Evolutionary conservation across 306 rosid species (phyloP), one percentile per base, ranked within the genome.

Genomic region (Trifolium pratense): DNA sequence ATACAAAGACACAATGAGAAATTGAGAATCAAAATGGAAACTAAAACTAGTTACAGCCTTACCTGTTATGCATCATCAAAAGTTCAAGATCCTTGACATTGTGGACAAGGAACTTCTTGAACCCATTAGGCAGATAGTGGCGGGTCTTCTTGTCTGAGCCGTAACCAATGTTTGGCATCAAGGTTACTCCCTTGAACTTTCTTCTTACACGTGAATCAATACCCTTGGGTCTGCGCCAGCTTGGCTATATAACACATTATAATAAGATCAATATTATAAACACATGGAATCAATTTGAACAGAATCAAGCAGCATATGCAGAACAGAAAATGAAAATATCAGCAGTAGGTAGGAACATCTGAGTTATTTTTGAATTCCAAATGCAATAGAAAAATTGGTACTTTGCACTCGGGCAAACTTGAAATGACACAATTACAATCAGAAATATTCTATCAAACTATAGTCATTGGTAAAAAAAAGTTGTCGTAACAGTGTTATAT

Each of bases 51-150:
- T 9, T 36, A 21, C 25, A 1, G 25, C 25, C 25, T 21, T 21
- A 89, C 92, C 96, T 86, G 89, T 89, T 89, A 85, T 89, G 96
- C 96, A 89, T 87, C 92, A 89, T 82, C n/a, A 89, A 86, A 71
- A 89, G 62, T 29, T 89, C 92, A 32, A 89, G 83, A 75, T 87
- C 96, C 14, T 79, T 58, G 18, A 72, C 76, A 58, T 72, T 72
- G 76, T 72, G 76, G 20, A 72, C 76, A 43, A 72, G 18, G 17
- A 72, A 72, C 68, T 72, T 72, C 76, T 72, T 72, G 68, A 72
- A 72, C 10, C 76, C 76, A 72, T 78, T 89, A 12, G 96, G 96
- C 9, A 89, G 87, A 77, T 66, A 86, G 78, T 89, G 90, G 16
- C 91, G 91, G 10, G 94, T 85, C 81, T 89, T 89, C 86, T 89